Evolutionary conservation across 2,329 filamentous ascomycete genomes (phyloP), one percentile per base, ranked within the genome.

Genomic region (Cercospora citrullina): DNA sequence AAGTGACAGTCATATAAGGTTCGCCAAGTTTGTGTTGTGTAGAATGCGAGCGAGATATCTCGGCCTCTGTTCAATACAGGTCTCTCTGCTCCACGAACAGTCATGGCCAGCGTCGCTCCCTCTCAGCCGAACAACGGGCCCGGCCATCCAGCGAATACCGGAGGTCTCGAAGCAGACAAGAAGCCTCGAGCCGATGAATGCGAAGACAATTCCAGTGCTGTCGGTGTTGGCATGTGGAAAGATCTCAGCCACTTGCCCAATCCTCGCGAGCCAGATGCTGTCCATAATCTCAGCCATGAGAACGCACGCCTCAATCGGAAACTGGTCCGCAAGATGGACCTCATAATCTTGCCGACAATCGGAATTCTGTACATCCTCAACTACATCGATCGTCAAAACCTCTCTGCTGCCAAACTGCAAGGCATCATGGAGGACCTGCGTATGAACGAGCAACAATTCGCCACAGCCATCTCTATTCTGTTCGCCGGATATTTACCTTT

Each of bases 381-480:
- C 28, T 45, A 65, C 28, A 45, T 65, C 23, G 71, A 74, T 60
- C 59, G 71, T 21, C 64, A 68, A 21, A 73, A 71, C 31, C 62
- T 73, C 10, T 70, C 71, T 1, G 68, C 68, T 18, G 68, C 71
- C 7, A 73, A 73, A 45, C 59, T 75, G 7, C 66, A 66, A 9
- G 68, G 64, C 5, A 72, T 74, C 42, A 70, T 65, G 65, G 69
- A 68, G n/a, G 69, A 70, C 36, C 51, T 72, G 8, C 33, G 64
- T 5, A 48, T 70, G 42, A 66, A 59, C 14, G 48, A 60, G 21
- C 60, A 61, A 5, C 67, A 71, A 33, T 71, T 69, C 26, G 63
- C 67, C n/a, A 68, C 67, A 23, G 72, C 73, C n/a, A 74, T 79
- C 55, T 79, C 78, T 1, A 72, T 80, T 39, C 69, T 72, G 36